Conservation (phyloP, 208 protist species). For the Acanthamoeba culbertsoni region DNA sequence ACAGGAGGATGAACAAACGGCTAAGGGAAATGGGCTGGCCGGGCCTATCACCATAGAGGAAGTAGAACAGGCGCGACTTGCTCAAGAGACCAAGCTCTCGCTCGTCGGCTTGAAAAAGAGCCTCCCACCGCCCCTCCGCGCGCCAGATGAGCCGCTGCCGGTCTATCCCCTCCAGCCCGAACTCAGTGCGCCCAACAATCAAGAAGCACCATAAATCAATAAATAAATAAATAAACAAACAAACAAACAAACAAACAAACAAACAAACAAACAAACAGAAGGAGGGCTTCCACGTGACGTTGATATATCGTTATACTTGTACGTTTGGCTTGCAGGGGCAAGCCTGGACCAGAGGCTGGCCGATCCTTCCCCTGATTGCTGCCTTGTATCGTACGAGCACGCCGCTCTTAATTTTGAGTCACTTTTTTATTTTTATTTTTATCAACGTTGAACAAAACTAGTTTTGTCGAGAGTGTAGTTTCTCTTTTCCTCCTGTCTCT, state of each 20-base stretch:
- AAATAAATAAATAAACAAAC: too few relatives aligned
- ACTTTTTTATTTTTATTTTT: neutral
- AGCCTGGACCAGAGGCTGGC: neutral
- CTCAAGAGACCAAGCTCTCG: neutral
- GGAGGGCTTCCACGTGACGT: too few relatives aligned
- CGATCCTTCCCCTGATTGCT: neutral
- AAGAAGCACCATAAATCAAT: too few relatives aligned
- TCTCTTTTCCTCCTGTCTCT: neutral
- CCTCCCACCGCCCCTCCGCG: neutral
- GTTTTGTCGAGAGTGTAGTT: neutral
- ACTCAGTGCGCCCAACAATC: neutral
- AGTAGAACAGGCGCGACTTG: neutral
- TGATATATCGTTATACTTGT: too few relatives aligned
- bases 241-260: too few relatives aligned
- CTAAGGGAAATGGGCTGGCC: too few relatives aligned
- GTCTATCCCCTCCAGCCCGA: neutral
- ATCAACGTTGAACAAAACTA: neutral
- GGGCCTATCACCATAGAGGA: neutral
- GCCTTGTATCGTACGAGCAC: neutral
- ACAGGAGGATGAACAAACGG: neutral
- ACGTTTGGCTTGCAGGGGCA: too few relatives aligned
- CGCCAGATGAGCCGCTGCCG: neutral
- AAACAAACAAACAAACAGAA: too few relatives aligned
- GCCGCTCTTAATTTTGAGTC: neutral
- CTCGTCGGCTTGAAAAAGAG: neutral